A percentile compares a stretch with the other conserved stretches of the same genome.
These are phyloP conservation scores for Coniosporium tulheliwenetii DNA, from an alignment of 2,329 filamentous ascomycete genomes.

Conservation along the genomic window DNA sequence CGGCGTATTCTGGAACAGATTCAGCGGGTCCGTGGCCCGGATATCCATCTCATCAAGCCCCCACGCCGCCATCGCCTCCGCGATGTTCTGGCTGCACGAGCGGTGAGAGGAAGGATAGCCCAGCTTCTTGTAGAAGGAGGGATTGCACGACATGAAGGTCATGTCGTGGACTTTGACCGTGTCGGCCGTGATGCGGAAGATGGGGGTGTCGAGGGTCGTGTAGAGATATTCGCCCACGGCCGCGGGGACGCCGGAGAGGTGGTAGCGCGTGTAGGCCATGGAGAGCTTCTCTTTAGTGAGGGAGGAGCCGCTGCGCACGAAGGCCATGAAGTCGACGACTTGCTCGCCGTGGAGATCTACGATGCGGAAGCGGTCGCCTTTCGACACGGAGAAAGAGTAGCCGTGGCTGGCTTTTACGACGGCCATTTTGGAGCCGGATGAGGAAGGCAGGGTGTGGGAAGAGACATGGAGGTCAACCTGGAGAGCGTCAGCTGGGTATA, in stretches of 20 bases:
- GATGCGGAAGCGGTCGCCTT: constrained; percentile 20
- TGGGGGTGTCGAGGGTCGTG: constrained; percentile 19
- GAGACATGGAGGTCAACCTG: constrained; percentile 1
- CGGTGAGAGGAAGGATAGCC: constrained; percentile 16
- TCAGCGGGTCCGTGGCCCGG: constrained; percentile 22
- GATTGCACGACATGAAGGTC: constrained; percentile 25
- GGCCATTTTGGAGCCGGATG: constrained; percentile 2
- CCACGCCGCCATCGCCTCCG: constrained; percentile 18
- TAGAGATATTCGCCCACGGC: constrained; percentile 20
- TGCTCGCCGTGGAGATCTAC: constrained; percentile 23
- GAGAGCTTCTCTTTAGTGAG: constrained; percentile 16
- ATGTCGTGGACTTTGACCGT: constrained; percentile 24
- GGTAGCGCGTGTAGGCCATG: constrained; percentile 23
- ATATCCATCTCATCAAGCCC: constrained; percentile 17
- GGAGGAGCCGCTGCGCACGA: constrained; percentile 11
- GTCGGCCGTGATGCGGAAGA: constrained; percentile 19
- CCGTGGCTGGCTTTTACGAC: constrained; percentile 11
- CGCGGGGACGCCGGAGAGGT: constrained; percentile 17
- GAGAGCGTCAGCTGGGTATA: not conserved
- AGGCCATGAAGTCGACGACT: constrained; percentile 24
- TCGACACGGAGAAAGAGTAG: constrained; percentile 18
- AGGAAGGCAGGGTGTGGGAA: constrained; percentile 6
- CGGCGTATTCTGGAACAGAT: constrained; percentile 25
- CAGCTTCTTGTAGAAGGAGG: constrained; percentile 17
- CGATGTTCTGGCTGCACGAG: constrained; percentile 21